Percentiles rank a stretch among this genome's conserved stretches.
Evolutionary conservation across 2,329 filamentous ascomycete species (phyloP).

Genomic region (Hirsutella thompsonii): DNA sequence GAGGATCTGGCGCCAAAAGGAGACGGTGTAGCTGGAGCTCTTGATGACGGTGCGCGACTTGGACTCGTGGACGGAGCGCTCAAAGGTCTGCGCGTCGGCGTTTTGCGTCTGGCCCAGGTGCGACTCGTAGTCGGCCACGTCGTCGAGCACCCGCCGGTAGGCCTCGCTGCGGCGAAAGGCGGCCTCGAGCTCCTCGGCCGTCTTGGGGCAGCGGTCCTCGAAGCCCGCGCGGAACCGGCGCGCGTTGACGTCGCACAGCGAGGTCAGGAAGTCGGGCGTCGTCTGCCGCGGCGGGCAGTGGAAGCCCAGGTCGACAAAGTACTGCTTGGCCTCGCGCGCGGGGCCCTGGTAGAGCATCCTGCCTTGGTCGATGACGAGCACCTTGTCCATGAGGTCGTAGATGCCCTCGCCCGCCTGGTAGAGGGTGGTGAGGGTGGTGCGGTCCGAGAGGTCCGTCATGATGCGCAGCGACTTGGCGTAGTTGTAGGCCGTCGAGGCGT

Average conservation of each 20-base stretch:
- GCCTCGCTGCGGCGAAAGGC: constrained; percentile 44
- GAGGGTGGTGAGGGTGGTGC: constrained; percentile 58
- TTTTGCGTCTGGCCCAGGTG: constrained; percentile 56
- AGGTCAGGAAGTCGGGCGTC: constrained; percentile 64
- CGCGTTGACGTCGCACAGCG: constrained; percentile 62
- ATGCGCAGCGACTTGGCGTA: constrained; percentile 52
- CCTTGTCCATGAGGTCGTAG: constrained; percentile 60
- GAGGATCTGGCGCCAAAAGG: constrained; percentile 56
- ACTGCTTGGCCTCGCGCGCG: constrained; percentile 48
- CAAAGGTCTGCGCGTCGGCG: constrained; percentile 53
- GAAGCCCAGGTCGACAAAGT: constrained; percentile 62
- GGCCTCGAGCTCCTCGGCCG: constrained; percentile 50
- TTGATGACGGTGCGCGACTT: constrained; percentile 32
- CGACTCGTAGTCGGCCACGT: constrained; percentile 55
- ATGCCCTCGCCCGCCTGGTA: constrained; percentile 58
- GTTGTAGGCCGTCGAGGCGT: constrained; percentile 61
- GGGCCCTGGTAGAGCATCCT: constrained; percentile 61
- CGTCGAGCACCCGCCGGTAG: constrained; percentile 30
- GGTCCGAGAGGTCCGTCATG: constrained; percentile 57
- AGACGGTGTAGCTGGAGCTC: constrained; percentile 51
- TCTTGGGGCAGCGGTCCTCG: constrained; percentile 55
- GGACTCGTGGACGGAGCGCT: constrained; percentile 47
- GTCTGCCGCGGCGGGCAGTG: constrained; percentile 59
- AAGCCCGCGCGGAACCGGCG: constrained; percentile 53
- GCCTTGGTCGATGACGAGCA: constrained; percentile 60